Evolutionary conservation across 306 rosid genomes (phyloP).

Genomic region (Abrus precatorius): DNA sequence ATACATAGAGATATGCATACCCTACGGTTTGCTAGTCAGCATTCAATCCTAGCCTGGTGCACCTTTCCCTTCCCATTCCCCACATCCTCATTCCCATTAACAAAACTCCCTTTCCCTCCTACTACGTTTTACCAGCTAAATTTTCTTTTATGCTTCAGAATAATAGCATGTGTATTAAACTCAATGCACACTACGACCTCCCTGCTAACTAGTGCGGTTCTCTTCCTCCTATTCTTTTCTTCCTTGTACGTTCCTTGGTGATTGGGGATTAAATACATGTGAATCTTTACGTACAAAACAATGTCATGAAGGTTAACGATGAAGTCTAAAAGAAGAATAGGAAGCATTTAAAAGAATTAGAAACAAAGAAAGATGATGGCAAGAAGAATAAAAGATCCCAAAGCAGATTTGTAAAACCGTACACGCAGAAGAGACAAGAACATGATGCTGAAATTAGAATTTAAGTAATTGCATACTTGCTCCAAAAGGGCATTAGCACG

Average conservation of each 20-base stretch:
- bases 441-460: conserved; percentile 14
- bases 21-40: not conserved
- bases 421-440: conserved; percentile 22
- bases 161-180: not conserved
- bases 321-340: conserved; percentile 31
- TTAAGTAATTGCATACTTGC: conserved; percentile 68
- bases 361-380: not conserved
- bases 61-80: not conserved
- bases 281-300: conserved; percentile 7
- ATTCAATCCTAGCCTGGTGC: not conserved
- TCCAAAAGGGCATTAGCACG: conserved; percentile 98
- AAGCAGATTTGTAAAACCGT: not conserved
- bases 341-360: conserved; percentile 28
- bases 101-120: conserved; percentile 12
- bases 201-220: not conserved
- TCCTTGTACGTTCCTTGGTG: conserved; percentile 16
- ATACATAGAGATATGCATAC: too few relatives aligned
- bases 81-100: not conserved
- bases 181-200: conserved; percentile 11
- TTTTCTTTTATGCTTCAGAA: not conserved
- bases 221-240: conserved; percentile 16
- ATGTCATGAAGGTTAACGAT: not conserved
- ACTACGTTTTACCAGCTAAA: conserved; percentile 8
- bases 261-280: conserved; percentile 2
- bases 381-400: not conserved